Base-by-base conservation (phyloP, 208 protist genomes). In the Trypanosoma avium region DNA sequence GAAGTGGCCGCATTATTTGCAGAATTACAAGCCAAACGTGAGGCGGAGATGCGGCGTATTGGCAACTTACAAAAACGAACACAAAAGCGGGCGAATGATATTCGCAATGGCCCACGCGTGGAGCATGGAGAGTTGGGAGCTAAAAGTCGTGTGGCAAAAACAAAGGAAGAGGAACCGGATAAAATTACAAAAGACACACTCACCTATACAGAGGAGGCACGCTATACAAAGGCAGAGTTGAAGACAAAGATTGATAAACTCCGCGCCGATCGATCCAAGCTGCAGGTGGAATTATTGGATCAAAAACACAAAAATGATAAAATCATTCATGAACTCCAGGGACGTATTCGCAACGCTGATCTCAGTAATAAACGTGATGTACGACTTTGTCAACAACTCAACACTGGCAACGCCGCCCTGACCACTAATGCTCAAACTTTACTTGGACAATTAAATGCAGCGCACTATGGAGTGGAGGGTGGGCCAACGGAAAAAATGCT, bases 381-480 rank as follows among this genome's bases (percentile, higher is more conserved):
- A 1, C 84, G 88, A 36, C 47, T 75, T 61, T 81, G 68, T 67
- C 66, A 70, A 42, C 81, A 92, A 81, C 67, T 89, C 35, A 91
- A 94, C 76, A 57, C 48, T 22, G 45, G 54, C 53, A 92, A 94
- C 66, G 82, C 82, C 15, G 74, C 77, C 6, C 66, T 90, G 22
- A 92, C 81, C 22, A 88, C 77, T 24, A 90, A 82, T 67, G 36
- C 74, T 17, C 80, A 88, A 70, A 65, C 88, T 61, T 78, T 90
- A 4, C 55, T 94, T 36, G 59, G 79, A 13, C 81, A 93, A 67
- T 69, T 93, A 38, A 93, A 93, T 69, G 78, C 72, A 17, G 77
- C 81, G 59, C 84, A 94, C 77, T 94, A 90, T 70, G 84, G 88
- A 58, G 40, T 86, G 42, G 70, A 83, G 55, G 77, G 76, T 61